A percentile compares a stretch with the other conserved stretches of the same genome.
These are phyloP conservation scores for Penicillium sp. DNA, from an alignment of 2,329 filamentous ascomycete species.

Conservation along the genomic window DNA sequence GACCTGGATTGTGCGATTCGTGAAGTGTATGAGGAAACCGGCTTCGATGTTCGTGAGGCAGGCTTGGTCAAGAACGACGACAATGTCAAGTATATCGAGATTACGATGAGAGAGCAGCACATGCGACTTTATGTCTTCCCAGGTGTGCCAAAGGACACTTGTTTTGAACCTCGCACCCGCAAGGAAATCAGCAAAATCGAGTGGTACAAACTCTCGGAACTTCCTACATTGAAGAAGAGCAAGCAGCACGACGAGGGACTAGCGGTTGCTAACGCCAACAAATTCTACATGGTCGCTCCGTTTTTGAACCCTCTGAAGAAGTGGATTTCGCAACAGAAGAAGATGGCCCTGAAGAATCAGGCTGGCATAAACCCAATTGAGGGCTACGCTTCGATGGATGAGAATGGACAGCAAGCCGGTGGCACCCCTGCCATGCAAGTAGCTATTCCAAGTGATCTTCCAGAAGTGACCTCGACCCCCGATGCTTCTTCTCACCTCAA, in stretches of 20 bases:
- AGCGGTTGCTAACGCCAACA: constrained; percentile 66
- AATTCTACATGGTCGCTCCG: constrained; percentile 97
- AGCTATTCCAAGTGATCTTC: constrained; percentile 37
- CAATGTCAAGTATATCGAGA: constrained; percentile 78
- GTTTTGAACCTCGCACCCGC: constrained; percentile 84
- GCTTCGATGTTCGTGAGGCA: constrained; percentile 74
- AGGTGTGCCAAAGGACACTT: constrained; percentile 78
- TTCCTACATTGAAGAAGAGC: constrained; percentile 75
- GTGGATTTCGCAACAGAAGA: constrained; percentile 85
- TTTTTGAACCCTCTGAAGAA: constrained; percentile 83
- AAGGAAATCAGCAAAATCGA: constrained; percentile 97
- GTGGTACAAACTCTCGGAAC: constrained; percentile 87
- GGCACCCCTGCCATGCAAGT: constrained; percentile 18
- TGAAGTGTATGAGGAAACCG: constrained; percentile 95
- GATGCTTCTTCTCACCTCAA: constrained; percentile 55
- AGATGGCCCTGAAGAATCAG: constrained; percentile 59
- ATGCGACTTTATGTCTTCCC: constrained; percentile 90
- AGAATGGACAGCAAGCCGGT: constrained; percentile 34
- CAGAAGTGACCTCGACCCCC: constrained; percentile 38
- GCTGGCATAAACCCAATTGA: constrained; percentile 46
- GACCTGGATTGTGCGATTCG: constrained; percentile 91
- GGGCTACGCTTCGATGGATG: constrained; percentile 60
- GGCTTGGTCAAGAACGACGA: constrained; percentile 71
- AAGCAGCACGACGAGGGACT: constrained; percentile 63
- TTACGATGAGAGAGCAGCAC: constrained; percentile 89